A percentile compares a stretch with the other conserved stretches of the same genome.
Evolutionary conservation across 352 stramenopile genomes (phyloP).

Genomic region (Phytophthora parvispora): DNA sequence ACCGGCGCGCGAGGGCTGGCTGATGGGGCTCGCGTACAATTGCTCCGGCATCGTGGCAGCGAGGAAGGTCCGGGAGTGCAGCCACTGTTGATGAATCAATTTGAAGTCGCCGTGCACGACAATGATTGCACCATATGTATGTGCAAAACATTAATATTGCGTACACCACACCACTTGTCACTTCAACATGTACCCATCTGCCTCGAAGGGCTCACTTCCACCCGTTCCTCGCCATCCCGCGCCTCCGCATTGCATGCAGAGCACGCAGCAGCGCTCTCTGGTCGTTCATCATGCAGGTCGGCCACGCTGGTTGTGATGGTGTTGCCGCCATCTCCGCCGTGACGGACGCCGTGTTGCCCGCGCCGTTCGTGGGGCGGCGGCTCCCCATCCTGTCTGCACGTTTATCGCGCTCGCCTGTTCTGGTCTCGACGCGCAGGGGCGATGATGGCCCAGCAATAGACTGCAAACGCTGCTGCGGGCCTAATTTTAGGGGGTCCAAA

Average conservation of each 20-base stretch:
- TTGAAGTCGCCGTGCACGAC: constrained; percentile 13
- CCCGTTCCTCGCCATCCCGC: too few relatives aligned
- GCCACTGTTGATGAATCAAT: constrained; percentile 38
- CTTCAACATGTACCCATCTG: constrained; percentile 14
- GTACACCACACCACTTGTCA: constrained; percentile 1
- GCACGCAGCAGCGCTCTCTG: not conserved
- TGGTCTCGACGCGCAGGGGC: not conserved
- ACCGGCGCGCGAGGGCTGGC: constrained; percentile 74
- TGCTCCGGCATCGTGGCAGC: constrained; percentile 45
- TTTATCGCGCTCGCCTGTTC: not conserved
- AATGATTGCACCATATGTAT: constrained; percentile 6
- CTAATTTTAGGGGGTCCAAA: constrained; percentile 22
- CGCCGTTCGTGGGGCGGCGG: constrained; percentile 10
- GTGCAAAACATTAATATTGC: not conserved
- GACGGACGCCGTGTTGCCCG: constrained; percentile 6
- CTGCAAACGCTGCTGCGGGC: not conserved
- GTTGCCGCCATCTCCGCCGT: not conserved
- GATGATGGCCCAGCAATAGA: constrained; percentile 1
- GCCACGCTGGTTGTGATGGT: not conserved
- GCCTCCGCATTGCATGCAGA: too few relatives aligned
- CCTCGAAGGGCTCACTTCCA: too few relatives aligned
- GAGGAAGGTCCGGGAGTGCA: constrained; percentile 6
- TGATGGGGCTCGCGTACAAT: constrained; percentile 69
- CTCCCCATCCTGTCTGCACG: constrained; percentile 1
- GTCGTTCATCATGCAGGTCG: not conserved